A percentile compares a stretch with the other conserved stretches of the same genome.
Evolutionary conservation across 441 rosid genomes (phyloP).

Genomic region (Capsella rubella): DNA sequence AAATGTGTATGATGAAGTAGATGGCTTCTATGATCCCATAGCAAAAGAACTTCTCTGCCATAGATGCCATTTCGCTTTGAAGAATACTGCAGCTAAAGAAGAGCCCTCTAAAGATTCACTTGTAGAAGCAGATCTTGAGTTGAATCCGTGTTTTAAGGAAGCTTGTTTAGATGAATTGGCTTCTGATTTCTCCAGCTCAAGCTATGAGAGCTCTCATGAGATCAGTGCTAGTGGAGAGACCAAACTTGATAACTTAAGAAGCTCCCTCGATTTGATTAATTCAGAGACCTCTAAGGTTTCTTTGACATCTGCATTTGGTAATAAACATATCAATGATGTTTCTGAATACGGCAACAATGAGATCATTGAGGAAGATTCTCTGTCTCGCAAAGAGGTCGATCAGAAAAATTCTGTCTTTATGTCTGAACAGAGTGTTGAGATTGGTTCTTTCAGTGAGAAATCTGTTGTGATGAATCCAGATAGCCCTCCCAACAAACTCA

Average conservation of each 20-base stretch:
- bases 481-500: slow-evolving; percentile 50
- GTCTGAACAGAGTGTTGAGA: slow-evolving; percentile 47
- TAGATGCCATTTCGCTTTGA: slow-evolving; percentile 80
- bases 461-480: slow-evolving; percentile 50
- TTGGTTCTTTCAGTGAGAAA: slow-evolving; percentile 48
- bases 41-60: slow-evolving; percentile 73
- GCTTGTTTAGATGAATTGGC: slow-evolving; percentile 32
- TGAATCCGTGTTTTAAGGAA: slow-evolving; percentile 16
- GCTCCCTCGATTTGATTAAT: slow-evolving; percentile 37
- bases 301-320: slow-evolving; percentile 3
- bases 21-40: slow-evolving; percentile 48
- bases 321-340: slow-evolving; percentile 3
- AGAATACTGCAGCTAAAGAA: slow-evolving; percentile 39
- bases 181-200: slow-evolving; percentile 47
- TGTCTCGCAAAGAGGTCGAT: slow-evolving; percentile 30
- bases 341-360: slow-evolving; percentile 12
- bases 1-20: slow-evolving; percentile 49
- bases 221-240: slow-evolving; percentile 52
- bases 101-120: slow-evolving; percentile 53
- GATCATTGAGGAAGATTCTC: slow-evolving; percentile 37
- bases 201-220: slow-evolving; percentile 49
- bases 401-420: slow-evolving; percentile 32
- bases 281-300: slow-evolving; percentile 28
- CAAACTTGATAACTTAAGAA: slow-evolving; percentile 46
- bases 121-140: slow-evolving; percentile 29